Base-by-base conservation (phyloP, 768 basidiomycete genomes). In the Boletus rufocinnamomeus region DNA sequence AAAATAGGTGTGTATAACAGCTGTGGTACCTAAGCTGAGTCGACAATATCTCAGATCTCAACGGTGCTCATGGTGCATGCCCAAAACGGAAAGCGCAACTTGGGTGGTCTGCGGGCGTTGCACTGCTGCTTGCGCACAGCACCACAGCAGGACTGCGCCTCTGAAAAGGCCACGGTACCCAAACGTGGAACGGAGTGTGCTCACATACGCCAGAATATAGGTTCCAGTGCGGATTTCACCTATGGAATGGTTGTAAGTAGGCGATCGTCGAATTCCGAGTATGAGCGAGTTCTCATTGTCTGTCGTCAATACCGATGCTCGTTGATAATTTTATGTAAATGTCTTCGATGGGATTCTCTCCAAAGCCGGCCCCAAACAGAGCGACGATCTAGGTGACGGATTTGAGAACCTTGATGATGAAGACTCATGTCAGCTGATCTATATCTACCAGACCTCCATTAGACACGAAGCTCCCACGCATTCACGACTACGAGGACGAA, bases 91-190 rank as follows among this genome's bases (percentile, higher is more conserved):
- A 60, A 48, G 6, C 7, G 30, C 34, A 30, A 47, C n/a, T n/a
- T n/a, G n/a, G 49, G 19, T 28, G 41, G 34, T 4, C 21, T 35
- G 35, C 14, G 34, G 34, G 34, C 34, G 52, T 47, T 35, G 40
- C 28, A 27, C 62, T 28, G 28, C 28, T 30, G 28, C 10, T 47
- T 35, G 44, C 30, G 30, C 62, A 66, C 58, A 52, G 67, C 61
- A 56, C 32, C 16, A 19, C 38, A 67, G 61, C 52, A 63, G 32
- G 28, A 52, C 66, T 52, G 66, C 37, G 57, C 54, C 57, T 54
- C 41, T 32, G n/a, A 34, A 46, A 34, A n/a, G 10, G 17, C 23
- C 37, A 34, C 17, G 41, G 38, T 7, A 37, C 23, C 53, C 41
- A 46, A 37, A 52, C 35, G 35, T 45, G 44, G 23, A 37, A 21